These are phyloP conservation scores for Globisporangium sylvaticum DNA, from an alignment of 352 stramenopile species.

Conservation along the genomic window DNA sequence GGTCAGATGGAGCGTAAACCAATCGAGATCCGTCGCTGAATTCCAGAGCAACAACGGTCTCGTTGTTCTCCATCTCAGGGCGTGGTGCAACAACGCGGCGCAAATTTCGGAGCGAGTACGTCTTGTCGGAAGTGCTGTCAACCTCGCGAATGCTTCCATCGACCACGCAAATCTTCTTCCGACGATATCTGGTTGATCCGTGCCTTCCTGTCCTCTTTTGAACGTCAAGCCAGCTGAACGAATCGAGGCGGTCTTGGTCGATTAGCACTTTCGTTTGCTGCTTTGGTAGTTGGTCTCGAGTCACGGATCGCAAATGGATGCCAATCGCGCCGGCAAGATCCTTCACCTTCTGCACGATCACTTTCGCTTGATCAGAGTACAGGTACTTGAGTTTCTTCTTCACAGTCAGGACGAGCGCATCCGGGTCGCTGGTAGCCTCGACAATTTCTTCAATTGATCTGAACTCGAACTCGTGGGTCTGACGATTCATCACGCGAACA, in stretches of 20 bases:
- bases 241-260: conserved; percentile 36
- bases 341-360: conserved; percentile 64
- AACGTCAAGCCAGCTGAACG: conserved; percentile 46
- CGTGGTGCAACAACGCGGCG: conserved; percentile 44
- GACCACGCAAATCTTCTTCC: conserved; percentile 64
- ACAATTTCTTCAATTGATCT: conserved; percentile 51
- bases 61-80: conserved; percentile 21
- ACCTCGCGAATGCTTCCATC: conserved; percentile 51
- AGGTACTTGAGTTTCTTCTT: conserved; percentile 71
- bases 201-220: conserved; percentile 51
- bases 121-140: conserved; percentile 41
- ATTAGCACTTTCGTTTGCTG: conserved; percentile 31
- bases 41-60: conserved; percentile 57
- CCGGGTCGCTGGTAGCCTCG: conserved; percentile 36
- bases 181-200: conserved; percentile 50
- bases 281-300: conserved; percentile 48
- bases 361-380: conserved; percentile 56
- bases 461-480: conserved; percentile 78
- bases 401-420: conserved; percentile 55
- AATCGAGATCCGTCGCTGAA: conserved; percentile 59
- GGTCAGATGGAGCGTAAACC: conserved; percentile 54
- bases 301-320: conserved; percentile 37
- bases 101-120: conserved; percentile 53
- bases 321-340: conserved; percentile 63
- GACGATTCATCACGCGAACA: conserved; percentile 55